Evolutionary conservation across 768 basidiomycete genomes (phyloP).

Genomic region (Rhodotorula sphaerocarpa): DNA sequence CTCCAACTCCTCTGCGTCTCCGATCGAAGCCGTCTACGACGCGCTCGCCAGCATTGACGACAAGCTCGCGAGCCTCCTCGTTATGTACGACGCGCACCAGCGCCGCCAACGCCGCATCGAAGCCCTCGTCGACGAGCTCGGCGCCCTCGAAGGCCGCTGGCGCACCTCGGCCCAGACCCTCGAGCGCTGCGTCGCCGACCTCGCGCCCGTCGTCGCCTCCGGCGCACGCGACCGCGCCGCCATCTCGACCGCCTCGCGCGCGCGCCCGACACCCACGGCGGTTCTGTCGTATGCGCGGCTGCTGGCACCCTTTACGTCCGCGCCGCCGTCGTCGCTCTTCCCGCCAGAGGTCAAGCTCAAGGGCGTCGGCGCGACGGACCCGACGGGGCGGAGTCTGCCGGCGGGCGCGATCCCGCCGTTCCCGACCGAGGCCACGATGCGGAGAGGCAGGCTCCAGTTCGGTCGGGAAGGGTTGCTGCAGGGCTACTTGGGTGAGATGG

Average conservation of each 20-base stretch:
- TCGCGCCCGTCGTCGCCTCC: constrained; percentile 14
- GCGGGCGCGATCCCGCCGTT: constrained; percentile 35
- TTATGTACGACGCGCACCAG: constrained; percentile 20
- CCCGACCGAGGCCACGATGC: constrained; percentile 37
- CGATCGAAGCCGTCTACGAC: constrained; percentile 10
- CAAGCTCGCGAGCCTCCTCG: constrained; percentile 17
- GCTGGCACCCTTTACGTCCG: constrained; percentile 35
- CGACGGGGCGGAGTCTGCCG: constrained; percentile 25
- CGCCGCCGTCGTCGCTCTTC: constrained; percentile 31
- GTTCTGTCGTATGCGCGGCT: constrained; percentile 35
- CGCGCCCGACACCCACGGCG: constrained; percentile 3
- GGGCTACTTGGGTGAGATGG: constrained; percentile 28
- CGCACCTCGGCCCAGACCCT: constrained; percentile 1
- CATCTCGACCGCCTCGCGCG: neutral
- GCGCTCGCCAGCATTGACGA: constrained; percentile 12
- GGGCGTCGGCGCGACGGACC: constrained; percentile 14
- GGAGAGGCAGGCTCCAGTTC: constrained; percentile 34
- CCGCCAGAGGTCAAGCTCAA: constrained; percentile 5
- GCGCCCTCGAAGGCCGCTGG: neutral
- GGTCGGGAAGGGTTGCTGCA: constrained; percentile 7
- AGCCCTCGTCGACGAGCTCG: constrained; percentile 3
- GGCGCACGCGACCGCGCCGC: constrained; percentile 15
- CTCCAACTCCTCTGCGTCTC: neutral
- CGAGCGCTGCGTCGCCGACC: neutral
- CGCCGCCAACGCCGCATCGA: constrained; percentile 8